Conservation (phyloP, 345 rosid genomes). For the Angophora floribunda region DNA sequence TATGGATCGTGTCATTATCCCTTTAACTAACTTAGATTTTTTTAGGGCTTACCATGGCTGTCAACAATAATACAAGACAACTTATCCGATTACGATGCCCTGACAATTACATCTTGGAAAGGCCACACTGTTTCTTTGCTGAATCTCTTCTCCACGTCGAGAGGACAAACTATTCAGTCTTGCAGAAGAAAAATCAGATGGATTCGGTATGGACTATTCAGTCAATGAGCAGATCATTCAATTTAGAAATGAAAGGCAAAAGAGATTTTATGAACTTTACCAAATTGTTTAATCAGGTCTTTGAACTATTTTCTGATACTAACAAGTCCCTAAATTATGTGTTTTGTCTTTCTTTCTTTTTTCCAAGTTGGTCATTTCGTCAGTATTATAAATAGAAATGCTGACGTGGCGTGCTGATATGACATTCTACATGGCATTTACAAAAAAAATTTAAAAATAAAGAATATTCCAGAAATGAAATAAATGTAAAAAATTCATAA, state of each 20-base stretch:
- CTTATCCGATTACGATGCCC: neutral
- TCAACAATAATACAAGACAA: neutral
- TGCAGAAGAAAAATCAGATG: neutral
- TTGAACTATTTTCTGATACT: neutral
- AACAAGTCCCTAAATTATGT: neutral
- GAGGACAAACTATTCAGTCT: neutral
- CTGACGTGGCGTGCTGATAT: neutral
- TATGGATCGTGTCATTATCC: too few relatives aligned
- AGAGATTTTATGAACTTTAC: neutral
- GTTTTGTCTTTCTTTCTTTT: neutral
- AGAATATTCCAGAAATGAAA: neutral
- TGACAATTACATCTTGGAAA: neutral
- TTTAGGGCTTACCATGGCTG: neutral
- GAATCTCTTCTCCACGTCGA: neutral
- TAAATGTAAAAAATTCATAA: neutral
- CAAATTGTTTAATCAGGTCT: neutral
- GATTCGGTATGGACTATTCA: neutral
- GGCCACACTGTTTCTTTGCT: neutral
- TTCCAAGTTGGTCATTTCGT: neutral
- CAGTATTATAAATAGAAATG: neutral
- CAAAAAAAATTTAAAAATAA: neutral
- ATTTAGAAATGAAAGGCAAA: neutral
- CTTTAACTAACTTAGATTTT: too few relatives aligned
- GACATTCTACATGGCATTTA: neutral
- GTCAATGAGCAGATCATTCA: neutral